These are phyloP conservation scores for Multifurca ochricompacta DNA, from an alignment of 768 basidiomycete genomes.

Conservation along the genomic window DNA sequence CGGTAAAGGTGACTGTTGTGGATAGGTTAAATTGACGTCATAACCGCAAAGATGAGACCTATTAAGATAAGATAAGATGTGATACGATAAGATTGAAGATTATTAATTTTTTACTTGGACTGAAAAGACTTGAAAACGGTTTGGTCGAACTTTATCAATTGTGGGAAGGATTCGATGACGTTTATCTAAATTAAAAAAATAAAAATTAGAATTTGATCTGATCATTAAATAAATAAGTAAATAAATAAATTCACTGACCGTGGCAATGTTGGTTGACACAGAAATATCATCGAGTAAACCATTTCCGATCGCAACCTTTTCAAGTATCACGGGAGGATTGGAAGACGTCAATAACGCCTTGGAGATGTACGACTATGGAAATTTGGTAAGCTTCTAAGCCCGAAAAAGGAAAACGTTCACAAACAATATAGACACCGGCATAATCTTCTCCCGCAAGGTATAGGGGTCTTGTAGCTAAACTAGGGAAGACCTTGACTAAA, in stretches of 20 bases:
- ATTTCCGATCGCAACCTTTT: conserved; percentile 66
- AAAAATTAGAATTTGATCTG: neutral
- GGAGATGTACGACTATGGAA: conserved; percentile 59
- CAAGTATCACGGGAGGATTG: conserved; percentile 59
- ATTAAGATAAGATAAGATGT: neutral
- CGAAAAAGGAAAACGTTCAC: conserved; percentile 20
- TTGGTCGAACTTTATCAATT: conserved; percentile 64
- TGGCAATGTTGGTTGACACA: conserved; percentile 46
- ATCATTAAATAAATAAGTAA: neutral
- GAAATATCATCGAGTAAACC: conserved; percentile 46
- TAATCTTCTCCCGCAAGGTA: conserved; percentile 69
- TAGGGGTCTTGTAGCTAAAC: conserved; percentile 56
- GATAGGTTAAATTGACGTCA: conserved; percentile 62
- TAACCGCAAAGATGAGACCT: conserved; percentile 58
- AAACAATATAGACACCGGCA: conserved; percentile 62
- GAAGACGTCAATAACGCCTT: conserved; percentile 59
- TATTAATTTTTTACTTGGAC: conserved; percentile 43
- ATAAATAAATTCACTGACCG: conserved; percentile 29
- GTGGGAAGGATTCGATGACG: conserved; percentile 65
- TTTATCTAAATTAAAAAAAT: too few species aligned
- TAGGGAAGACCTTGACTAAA: conserved; percentile 67
- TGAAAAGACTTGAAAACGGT: conserved; percentile 61
- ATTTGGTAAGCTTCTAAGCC: neutral
- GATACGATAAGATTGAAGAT: too few species aligned
- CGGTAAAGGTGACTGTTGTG: conserved; percentile 49